Base-by-base conservation (phyloP, 78 protist genomes). In the Dictyostelium capitatum region DNA sequence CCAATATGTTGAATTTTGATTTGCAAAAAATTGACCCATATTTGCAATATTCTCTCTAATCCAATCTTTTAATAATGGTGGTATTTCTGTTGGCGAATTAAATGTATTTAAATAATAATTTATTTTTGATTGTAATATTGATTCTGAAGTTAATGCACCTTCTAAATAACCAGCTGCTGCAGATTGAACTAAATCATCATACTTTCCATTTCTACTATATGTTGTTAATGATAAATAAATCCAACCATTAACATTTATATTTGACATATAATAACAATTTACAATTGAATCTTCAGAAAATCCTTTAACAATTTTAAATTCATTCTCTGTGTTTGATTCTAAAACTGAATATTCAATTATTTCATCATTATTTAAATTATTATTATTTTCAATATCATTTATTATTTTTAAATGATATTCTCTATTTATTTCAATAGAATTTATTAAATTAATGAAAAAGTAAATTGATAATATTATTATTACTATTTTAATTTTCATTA, bases 121-220 rank as follows among this genome's bases (percentile, higher is more conserved):
- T 2, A 14, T 7, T 62, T 64, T 82, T 2, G 85, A 83, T 12
- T 83, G 56, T 43, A 48, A 79, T 56, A 83, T 82, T 64, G 54
- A 67, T 11, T 80, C 75, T 6, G 54, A 1, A 10, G 95, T 82
- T 56, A 96, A 57, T 19, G 17, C 43, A 20, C 97, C 97, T 78
- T 96, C 97, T 56, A 96, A 50, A 56, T 81, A 92, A 43, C 97
- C 97, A 17, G 91, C 95, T 19, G 96, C 97, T 20, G 67, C 41
- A 14, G 83, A 83, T 43, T 96, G 96, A 3, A 47, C 41, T 6
- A 32, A 72, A 67, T 95, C 97, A 79, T 59, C 37, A 48, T 53
- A 75, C 20, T 43, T 23, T 4, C 79, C 51, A 78, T 81, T 81
- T 37, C 43, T 37, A 37, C 43, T 37, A 37, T 37, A 37, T n/a